Evolutionary conservation across 805 yeast species (phyloP).

Genomic region (Ogataea corticis): DNA sequence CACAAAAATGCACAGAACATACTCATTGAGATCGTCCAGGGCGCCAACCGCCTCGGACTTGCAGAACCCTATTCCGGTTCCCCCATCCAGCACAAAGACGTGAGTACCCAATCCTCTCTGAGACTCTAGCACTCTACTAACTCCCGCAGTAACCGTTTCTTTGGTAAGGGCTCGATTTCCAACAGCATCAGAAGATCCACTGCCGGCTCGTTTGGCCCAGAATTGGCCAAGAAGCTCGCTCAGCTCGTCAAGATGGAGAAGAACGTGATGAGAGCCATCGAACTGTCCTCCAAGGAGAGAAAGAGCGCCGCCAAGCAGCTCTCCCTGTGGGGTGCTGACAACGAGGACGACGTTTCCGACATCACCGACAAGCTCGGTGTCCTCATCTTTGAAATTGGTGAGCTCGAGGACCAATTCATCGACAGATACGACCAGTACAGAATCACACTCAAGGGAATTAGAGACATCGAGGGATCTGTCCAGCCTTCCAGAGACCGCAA

Average conservation of each 20-base stretch:
- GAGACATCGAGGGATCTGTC: constrained; percentile 85
- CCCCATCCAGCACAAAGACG: constrained; percentile 82
- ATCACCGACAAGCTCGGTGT: constrained; percentile 87
- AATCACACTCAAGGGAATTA: constrained; percentile 73
- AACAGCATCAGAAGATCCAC: constrained; percentile 55
- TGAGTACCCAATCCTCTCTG: too few species aligned
- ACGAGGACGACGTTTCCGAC: constrained; percentile 83
- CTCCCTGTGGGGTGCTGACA: constrained; percentile 84
- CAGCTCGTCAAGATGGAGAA: constrained; percentile 79
- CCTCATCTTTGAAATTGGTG: constrained; percentile 78
- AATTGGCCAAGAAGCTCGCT: constrained; percentile 70
- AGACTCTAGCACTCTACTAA: not conserved
- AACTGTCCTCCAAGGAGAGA: constrained; percentile 74
- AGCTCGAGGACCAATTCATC: constrained; percentile 82
- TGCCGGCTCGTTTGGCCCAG: constrained; percentile 83
- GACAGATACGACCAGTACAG: constrained; percentile 86
- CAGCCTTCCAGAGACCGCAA: constrained; percentile 88
- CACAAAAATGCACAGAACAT: constrained; percentile 88
- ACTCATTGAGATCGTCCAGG: constrained; percentile 90
- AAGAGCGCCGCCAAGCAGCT: constrained; percentile 80
- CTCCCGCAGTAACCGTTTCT: constrained; percentile 51
- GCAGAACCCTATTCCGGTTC: constrained; percentile 93
- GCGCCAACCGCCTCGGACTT: constrained; percentile 98
- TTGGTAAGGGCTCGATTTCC: constrained; percentile 75
- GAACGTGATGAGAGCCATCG: constrained; percentile 77